phyloP scores from a whole-genome alignment of 1,284 basidiomycete genomes.

The Ustilago nuda region DNA sequence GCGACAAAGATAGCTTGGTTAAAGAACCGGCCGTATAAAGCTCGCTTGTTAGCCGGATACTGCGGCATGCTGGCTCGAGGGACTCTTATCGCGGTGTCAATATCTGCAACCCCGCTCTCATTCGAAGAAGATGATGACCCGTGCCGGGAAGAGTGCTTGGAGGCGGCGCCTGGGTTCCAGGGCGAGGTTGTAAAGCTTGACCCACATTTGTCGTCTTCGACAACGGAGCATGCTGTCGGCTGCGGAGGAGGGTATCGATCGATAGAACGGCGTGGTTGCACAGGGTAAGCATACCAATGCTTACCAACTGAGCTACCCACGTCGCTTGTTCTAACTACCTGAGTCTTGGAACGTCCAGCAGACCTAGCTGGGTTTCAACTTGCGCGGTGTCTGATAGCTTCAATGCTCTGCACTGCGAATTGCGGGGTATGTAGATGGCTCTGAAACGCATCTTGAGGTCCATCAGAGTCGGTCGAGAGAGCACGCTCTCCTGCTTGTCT shows the following conservation, averaged over 20 bases:
- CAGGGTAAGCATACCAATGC: too few relatives aligned
- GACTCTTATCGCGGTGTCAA: background rate
- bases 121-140: too few relatives aligned
- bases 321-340: background rate
- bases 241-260: background rate
- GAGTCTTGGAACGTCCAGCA: background rate
- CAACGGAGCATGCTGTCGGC: background rate
- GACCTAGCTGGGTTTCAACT: background rate
- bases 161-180: background rate
- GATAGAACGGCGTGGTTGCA: background rate
- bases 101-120: too few relatives aligned
- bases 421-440: background rate
- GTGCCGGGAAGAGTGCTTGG: background rate
- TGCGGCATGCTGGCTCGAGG: conserved; percentile 4
- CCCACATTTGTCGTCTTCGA: background rate
- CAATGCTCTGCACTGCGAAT: background rate
- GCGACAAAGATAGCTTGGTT: background rate
- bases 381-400: background rate
- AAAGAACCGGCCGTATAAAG: conserved; percentile 17
- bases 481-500: background rate
- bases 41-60: conserved; percentile 13
- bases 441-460: background rate
- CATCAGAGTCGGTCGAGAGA: conserved; percentile 34
- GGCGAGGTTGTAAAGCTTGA: background rate
- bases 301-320: background rate